Base-by-base conservation (phyloP, 352 stramenopile genomes). In the Pythium rishiriense region DNA sequence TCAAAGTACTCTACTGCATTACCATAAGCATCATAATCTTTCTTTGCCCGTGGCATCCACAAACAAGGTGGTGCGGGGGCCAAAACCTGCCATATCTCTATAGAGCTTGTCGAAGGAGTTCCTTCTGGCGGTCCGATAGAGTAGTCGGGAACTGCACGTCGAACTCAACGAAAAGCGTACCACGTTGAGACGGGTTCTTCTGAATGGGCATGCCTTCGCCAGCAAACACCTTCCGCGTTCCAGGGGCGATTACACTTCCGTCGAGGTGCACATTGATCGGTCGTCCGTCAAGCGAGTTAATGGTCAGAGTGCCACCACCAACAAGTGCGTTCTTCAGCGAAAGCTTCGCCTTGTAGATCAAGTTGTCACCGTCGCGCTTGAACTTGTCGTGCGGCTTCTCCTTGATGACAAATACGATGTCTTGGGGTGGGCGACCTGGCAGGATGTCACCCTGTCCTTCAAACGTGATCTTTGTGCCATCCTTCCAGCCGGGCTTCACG, bases 161-260 rank as follows among this genome's bases (percentile, higher is more conserved):
- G 73, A 99, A 99, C 50, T 98, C 97, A 41, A 99, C 91, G 60
- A 96, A 93, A 14, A 99, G 73, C 64, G 98, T 96, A 39, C 97
- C 97, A 62, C 91, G 96, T 61, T 90, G 76, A 6, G 62, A 59
- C 0, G 85, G 75, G 24, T 58, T 80, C 59, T 88, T 90, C 66
- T 98, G 88, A 52, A 97, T 69, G 26, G 97, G 97, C 97, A 99
- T 99, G 62, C 97, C 97, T 73, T 99, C 97, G 14, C 94, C 94
- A 19, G 83, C 75, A 42, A 99, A 90, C 59, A 97, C 83, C 64
- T 97, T 89, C 11, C 96, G 88, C 53, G 97, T 92, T 24, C 96
- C 93, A 6, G 90, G 93, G 41, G 98, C 80, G 6, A 97, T 96
- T 8, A 99, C 85, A 39, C 87, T 85, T 7, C 64, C 64, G 62